A percentile compares a stretch with the other conserved stretches of the same genome.
phyloP scores from a whole-genome alignment of 2,329 filamentous ascomycete genomes.

The Cyphellophora europaea region DNA sequence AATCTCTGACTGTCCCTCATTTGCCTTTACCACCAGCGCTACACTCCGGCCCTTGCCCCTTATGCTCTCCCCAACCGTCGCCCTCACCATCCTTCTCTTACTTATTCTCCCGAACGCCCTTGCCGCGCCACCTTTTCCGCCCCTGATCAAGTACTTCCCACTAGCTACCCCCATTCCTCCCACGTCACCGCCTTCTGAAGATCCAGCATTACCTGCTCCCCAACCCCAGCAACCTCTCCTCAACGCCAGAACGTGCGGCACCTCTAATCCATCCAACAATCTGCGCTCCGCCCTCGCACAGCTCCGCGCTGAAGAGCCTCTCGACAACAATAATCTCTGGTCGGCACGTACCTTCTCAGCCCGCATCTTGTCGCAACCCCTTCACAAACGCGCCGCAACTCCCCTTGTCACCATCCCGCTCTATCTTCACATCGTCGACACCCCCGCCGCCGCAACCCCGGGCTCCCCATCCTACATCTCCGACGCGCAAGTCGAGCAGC shows the following conservation, averaged over 20 bases:
- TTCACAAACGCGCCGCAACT: background rate
- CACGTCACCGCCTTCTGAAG: too few species aligned
- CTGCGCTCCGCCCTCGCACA: constrained; percentile 11
- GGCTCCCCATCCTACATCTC: constrained; percentile 11
- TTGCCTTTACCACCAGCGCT: too few species aligned
- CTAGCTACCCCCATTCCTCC: too few species aligned
- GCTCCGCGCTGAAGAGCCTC: constrained; percentile 10
- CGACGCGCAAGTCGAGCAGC: constrained; percentile 9
- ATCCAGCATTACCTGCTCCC: too few species aligned
- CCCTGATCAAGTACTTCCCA: too few species aligned
- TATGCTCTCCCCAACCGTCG: too few species aligned
- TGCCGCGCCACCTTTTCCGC: too few species aligned
- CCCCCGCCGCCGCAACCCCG: constrained; percentile 12
- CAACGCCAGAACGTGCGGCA: constrained; percentile 11
- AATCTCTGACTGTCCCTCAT: too few species aligned
- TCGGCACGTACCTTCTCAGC: constrained; percentile 3
- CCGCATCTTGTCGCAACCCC: background rate
- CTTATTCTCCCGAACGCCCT: too few species aligned
- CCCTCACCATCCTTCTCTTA: too few species aligned
- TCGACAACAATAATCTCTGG: constrained; percentile 13
- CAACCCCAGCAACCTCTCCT: too few species aligned
- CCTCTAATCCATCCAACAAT: constrained; percentile 7
- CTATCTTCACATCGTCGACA: constrained; percentile 34
- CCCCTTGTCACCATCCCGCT: constrained; percentile 19
- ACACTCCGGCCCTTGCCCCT: too few species aligned